Percentiles rank a stretch among this genome's conserved stretches.
Conservation (phyloP, 768 basidiomycete genomes). For the Serendipita sp. region DNA sequence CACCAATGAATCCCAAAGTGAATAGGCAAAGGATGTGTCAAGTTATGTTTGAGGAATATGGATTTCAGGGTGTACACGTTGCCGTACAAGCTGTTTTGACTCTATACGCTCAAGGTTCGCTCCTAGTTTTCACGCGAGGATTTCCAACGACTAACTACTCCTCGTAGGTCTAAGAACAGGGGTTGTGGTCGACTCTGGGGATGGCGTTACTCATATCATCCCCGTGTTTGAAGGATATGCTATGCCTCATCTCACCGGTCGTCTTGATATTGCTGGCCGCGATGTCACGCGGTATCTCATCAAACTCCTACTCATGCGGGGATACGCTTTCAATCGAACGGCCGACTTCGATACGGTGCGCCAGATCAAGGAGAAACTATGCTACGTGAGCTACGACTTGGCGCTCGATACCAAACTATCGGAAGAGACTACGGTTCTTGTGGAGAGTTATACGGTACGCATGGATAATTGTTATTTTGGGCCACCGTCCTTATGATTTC, state of each 20-base stretch:
- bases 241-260: slow-evolving; percentile 83
- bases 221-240: slow-evolving; percentile 97
- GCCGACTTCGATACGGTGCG: slow-evolving; percentile 98
- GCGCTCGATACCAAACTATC: slow-evolving; percentile 83
- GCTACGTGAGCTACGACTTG: slow-evolving; percentile 99
- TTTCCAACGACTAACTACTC: neutral
- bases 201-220: slow-evolving; percentile 98
- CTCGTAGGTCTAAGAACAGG: slow-evolving; percentile 82
- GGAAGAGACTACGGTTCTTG: slow-evolving; percentile 91
- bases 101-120: slow-evolving; percentile 89
- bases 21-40: slow-evolving; percentile 91
- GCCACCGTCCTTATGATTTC: neutral
- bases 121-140: neutral
- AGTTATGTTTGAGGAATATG: slow-evolving; percentile 99
- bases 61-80: slow-evolving; percentile 88
- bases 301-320: slow-evolving; percentile 98
- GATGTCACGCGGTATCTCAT: slow-evolving; percentile 98
- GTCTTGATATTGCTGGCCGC: slow-evolving; percentile 93
- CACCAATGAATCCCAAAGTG: slow-evolving; percentile 94
- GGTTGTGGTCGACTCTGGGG: slow-evolving; percentile 97
- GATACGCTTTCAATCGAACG: slow-evolving; percentile 99
- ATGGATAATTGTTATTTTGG: slow-evolving; percentile 7
- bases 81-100: slow-evolving; percentile 98
- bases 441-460: slow-evolving; percentile 87
- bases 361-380: slow-evolving; percentile 97